Base-by-base conservation (phyloP, 208 protist species). In the Trypanosomatidae sp. region DNA sequence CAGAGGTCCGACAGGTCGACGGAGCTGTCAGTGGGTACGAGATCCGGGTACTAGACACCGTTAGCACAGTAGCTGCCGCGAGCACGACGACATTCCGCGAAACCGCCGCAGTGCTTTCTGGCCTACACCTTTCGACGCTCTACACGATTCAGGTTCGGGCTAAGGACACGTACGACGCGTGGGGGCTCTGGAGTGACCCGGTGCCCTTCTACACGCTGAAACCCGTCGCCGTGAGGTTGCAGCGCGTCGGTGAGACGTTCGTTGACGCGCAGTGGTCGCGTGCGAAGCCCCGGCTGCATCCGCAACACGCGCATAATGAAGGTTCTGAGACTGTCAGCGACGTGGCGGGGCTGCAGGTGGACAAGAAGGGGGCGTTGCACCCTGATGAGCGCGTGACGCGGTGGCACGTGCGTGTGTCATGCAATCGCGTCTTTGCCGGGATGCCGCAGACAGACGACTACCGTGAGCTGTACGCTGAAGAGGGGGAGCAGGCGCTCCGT, bases 151-250 rank as follows among this genome's bases (percentile, higher is more conserved):
- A 94, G 76, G 92, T 98, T 8, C 87, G 91, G 12, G 92, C 91
- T 13, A 96, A 95, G 80, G 94, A 98, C 77, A 95, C 92, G 58
- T 95, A 97, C 74, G 83, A 95, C 74, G 88, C 93, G 69, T 97
- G 92, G 92, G 94, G 94, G 59, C 82, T 98, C 44, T 98, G 94
- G 92, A 95, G 89, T 67, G 88, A 95, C 74, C 66, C 86, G 28
- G 76, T 86, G 55, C 71, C 68, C 19, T 96, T 98, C 72, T 77
- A 91, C 58, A 98, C 94, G 49, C 82, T 98, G 47, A 80, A 88
- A 67, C 82, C 87, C 9, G 89, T 98, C 36, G 70, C 77, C 43
- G 73, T 89, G 25, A 71, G 71, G 25, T 56, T 94, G 62, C 76
- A 88, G 52, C 73, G 74, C 1, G 60, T 97, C 25, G 94, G 92